Conservation (phyloP, 805 yeast genomes). For the Spathaspora boniae region DNA sequence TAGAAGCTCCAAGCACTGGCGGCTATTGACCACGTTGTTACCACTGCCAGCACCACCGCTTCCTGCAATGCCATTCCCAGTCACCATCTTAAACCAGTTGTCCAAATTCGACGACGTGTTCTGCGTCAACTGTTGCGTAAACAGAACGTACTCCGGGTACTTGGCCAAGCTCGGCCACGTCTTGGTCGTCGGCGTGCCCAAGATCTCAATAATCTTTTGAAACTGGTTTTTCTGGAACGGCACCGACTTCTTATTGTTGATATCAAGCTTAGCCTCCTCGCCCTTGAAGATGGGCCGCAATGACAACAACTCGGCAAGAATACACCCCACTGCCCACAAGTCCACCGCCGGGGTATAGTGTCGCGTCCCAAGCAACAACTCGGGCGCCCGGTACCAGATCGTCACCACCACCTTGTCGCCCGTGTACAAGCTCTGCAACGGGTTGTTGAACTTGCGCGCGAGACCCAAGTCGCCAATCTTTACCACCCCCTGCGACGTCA, state of each 20-base stretch:
- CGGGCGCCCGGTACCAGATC: conserved; percentile 96
- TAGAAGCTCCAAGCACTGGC: conserved; percentile 61
- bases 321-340: conserved; percentile 95
- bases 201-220: conserved; percentile 84
- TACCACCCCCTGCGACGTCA: conserved; percentile 81
- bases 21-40: conserved; percentile 35
- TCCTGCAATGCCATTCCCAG: no score
- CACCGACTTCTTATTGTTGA: conserved; percentile 73
- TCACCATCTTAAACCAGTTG: conserved; percentile 83
- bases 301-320: conserved; percentile 84
- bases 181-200: conserved; percentile 82
- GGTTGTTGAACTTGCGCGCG: conserved; percentile 83
- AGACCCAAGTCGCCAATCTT: conserved; percentile 94
- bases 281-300: conserved; percentile 94
- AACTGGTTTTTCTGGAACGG: conserved; percentile 94
- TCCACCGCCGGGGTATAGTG: conserved; percentile 93
- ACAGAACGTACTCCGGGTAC: conserved; percentile 73
- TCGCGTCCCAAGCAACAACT: conserved; percentile 81
- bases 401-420: conserved; percentile 97
- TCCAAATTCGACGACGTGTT: conserved; percentile 64
- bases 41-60: no score
- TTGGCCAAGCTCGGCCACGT: conserved; percentile 75
- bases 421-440: conserved; percentile 78
- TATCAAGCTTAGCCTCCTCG: conserved; percentile 93
- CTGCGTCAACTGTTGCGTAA: conserved; percentile 43